Percentiles rank a stretch among this genome's conserved stretches.
These are phyloP conservation scores for Chrysosporium queenslandicum DNA, from an alignment of 2,329 filamentous ascomycete genomes.

Conservation along the genomic window DNA sequence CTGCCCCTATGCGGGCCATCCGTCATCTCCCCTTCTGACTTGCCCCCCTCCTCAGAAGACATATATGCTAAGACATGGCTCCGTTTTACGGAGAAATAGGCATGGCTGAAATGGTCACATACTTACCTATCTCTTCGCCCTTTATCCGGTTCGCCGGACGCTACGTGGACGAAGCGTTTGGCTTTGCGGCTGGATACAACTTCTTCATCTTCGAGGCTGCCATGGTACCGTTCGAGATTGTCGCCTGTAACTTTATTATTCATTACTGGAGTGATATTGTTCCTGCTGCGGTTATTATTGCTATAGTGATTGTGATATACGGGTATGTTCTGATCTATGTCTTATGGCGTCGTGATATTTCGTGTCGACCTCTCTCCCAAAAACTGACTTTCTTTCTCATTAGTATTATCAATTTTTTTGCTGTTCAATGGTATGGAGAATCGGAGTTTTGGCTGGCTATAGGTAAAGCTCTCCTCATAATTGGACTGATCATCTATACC, in stretches of 20 bases:
- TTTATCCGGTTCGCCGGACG: constrained; percentile 40
- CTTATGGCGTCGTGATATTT: no score
- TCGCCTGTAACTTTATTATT: constrained; percentile 42
- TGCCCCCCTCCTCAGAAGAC: background rate
- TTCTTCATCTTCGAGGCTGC: constrained; percentile 45
- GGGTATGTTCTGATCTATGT: constrained; percentile 26
- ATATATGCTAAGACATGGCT: constrained; percentile 20
- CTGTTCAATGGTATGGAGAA: constrained; percentile 65
- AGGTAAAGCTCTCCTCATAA: constrained; percentile 61
- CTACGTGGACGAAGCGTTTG: constrained; percentile 42
- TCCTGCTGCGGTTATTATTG: constrained; percentile 39
- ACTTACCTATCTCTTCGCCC: constrained; percentile 38
- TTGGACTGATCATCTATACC: constrained; percentile 64
- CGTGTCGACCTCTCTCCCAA: background rate
- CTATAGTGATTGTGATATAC: constrained; percentile 39
- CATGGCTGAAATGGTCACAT: constrained; percentile 44
- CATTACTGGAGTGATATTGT: constrained; percentile 42
- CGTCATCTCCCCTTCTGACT: background rate
- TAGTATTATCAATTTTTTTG: constrained; percentile 57
- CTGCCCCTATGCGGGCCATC: background rate
- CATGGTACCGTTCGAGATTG: constrained; percentile 45
- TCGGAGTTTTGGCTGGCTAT: constrained; percentile 65
- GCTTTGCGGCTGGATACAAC: constrained; percentile 41
- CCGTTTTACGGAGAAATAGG: constrained; percentile 21
- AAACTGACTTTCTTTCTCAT: background rate